A percentile compares a stretch with the other conserved stretches of the same genome.
Evolutionary conservation across 2,329 filamentous ascomycete species (phyloP).

Genomic region (Epichloe festucae): DNA sequence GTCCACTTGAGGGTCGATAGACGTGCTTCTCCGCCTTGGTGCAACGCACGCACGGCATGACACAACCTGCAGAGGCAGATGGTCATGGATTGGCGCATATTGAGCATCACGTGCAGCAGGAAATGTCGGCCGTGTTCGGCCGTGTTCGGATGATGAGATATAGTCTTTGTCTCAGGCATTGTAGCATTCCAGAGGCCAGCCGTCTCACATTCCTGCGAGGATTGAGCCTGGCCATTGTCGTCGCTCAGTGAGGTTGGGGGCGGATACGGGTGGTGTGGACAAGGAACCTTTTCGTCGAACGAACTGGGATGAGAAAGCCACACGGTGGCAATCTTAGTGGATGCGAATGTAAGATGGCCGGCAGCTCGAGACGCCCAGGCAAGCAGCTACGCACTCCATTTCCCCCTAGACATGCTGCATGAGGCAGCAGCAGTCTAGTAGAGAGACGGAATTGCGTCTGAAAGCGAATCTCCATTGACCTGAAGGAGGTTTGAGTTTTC

Average conservation of each 20-base stretch:
- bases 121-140: conserved; percentile 13
- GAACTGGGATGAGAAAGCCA: conserved; percentile 3
- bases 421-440: background rate
- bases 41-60: conserved; percentile 3
- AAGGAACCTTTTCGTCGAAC: conserved; percentile 1
- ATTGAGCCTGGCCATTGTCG: conserved; percentile 19
- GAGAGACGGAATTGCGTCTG: background rate
- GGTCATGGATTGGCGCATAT: conserved; percentile 6
- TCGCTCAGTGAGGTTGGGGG: conserved; percentile 19
- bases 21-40: conserved; percentile 1
- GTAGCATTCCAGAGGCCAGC: conserved; percentile 20
- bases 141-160: conserved; percentile 14
- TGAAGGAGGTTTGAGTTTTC: background rate
- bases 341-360: background rate
- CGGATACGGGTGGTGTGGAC: conserved; percentile 2
- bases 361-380: background rate
- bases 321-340: conserved; percentile 5
- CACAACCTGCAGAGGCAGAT: conserved; percentile 9
- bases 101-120: conserved; percentile 14
- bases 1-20: background rate
- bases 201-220: conserved; percentile 16
- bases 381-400: background rate
- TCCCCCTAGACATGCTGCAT: background rate
- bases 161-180: conserved; percentile 25
- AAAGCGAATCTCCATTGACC: background rate